Percentiles rank a stretch among this genome's conserved stretches.
Evolutionary conservation across 345 rosid species (phyloP).

Genomic region (Brassica nigra): DNA sequence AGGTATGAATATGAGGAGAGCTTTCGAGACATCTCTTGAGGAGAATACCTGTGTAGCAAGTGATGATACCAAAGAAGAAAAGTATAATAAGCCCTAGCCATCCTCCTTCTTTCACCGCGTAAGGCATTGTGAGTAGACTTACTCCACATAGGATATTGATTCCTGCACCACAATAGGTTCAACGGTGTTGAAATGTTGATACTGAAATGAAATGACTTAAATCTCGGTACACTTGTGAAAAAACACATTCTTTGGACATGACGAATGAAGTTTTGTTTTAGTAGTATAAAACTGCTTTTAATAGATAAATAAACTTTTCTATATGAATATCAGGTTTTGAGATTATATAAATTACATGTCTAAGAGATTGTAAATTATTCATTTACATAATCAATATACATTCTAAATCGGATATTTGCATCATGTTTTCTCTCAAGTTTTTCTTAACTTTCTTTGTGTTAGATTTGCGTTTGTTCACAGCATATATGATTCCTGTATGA

Average conservation of each 20-base stretch:
- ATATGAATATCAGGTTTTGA: background rate
- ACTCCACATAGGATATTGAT: conserved; percentile 73
- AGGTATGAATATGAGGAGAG: conserved; percentile 63
- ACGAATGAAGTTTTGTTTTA: background rate
- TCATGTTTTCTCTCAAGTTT: background rate
- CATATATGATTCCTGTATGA: background rate
- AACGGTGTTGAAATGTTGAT: background rate
- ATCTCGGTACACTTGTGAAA: background rate
- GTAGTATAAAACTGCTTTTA: background rate
- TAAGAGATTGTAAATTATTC: background rate
- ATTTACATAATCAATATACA: background rate
- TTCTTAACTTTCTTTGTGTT: background rate
- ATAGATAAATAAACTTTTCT: background rate
- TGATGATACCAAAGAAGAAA: conserved; percentile 49
- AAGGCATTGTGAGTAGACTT: conserved; percentile 73
- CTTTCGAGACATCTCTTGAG: conserved; percentile 72
- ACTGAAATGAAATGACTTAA: background rate
- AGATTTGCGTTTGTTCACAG: background rate
- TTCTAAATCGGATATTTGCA: background rate
- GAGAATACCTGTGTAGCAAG: conserved; percentile 66
- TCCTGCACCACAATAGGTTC: conserved; percentile 43
- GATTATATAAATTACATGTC: background rate
- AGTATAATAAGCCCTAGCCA: conserved; percentile 67
- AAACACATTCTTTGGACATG: background rate
- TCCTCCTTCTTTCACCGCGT: conserved; percentile 76